Base-by-base conservation (phyloP, 345 rosid genomes). In the Geranium rotundifolium region DNA sequence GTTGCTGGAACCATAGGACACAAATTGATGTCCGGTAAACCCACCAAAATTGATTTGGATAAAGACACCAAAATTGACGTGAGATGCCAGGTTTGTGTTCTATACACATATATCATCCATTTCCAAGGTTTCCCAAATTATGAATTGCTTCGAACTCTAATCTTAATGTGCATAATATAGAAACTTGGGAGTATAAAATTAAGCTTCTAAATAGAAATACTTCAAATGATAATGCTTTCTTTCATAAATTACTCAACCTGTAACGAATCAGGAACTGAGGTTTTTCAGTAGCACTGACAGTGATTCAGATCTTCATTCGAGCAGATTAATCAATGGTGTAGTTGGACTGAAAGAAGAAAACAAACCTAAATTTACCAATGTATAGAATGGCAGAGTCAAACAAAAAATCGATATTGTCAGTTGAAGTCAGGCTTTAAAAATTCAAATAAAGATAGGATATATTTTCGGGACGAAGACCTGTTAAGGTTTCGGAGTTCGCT, bases 1-100 rank as follows among this genome's bases (percentile, higher is more conserved):
- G 95, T 90, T 72, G 97, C 96, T 39, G 99, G 99, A 61, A 90
- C 97, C 7, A 75, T 93, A 34, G 96, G 99, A 54, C 93, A 86
- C 70, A 90, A 82, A 66, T 71, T 93, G 64, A 85, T 88, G 96
- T 84, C 97, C 0, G 96, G 97, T 59, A 90, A 85, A 76, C 90
- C 89, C 19, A 80, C 91, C 4, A 89, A 84, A 63, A 84, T 93
- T 59, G 79, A 81, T 69, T 72, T 93, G 77, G 96, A 93, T 70
- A 92, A 83, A 70, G 85, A 85, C 66, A 90, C 85, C 19, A 86
- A 79, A 69, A 84, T 93, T 55, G 92, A 88, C 63, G 97, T 93
- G 67, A 84, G 85, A 73, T 93, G 99, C 83, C 85, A 89, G 98
- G 98, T 91, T 62, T 58, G 49, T 62, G n/a, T 12, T 57, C n/a